Evolutionary conservation across 208 protist species (phyloP).

Genomic region (Trypanosoma conorhini): DNA sequence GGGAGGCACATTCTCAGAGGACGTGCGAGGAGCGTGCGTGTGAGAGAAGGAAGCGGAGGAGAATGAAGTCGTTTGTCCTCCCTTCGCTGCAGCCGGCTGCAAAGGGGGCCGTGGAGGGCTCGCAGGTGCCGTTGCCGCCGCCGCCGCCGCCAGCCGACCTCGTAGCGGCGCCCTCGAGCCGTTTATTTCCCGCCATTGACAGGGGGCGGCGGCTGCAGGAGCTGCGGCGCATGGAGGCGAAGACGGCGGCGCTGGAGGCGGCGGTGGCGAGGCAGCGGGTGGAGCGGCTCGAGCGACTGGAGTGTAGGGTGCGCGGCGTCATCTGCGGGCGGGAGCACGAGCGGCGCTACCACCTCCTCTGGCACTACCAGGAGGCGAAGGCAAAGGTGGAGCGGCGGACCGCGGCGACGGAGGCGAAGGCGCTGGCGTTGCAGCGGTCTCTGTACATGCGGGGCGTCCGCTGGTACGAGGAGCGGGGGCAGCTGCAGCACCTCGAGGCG

Average conservation of each 20-base stretch:
- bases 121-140: slow-evolving; percentile 17
- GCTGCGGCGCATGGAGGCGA: slow-evolving; percentile 6
- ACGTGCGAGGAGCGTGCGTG: not conserved
- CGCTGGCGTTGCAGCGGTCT: slow-evolving; percentile 9
- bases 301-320: slow-evolving; percentile 8
- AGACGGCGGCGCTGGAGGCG: slow-evolving; percentile 4
- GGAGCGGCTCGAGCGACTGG: slow-evolving; percentile 18
- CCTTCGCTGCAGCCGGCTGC: slow-evolving; percentile 11
- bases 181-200: slow-evolving; percentile 6
- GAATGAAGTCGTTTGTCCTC: slow-evolving; percentile 26
- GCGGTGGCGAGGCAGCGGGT: not conserved
- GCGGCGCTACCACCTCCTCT: slow-evolving; percentile 24
- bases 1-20: not conserved
- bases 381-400: slow-evolving; percentile 10
- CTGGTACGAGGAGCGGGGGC: slow-evolving; percentile 20
- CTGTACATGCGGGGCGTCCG: slow-evolving; percentile 23
- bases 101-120: slow-evolving; percentile 3
- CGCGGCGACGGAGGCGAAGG: slow-evolving; percentile 3
- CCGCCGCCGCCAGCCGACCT: not conserved
- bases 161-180: not conserved
- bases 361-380: slow-evolving; percentile 31
- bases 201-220: not conserved
- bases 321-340: slow-evolving; percentile 31
- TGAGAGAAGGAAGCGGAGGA: not conserved
- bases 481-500: slow-evolving; percentile 27